Evolutionary conservation across 2,329 filamentous ascomycete genomes (phyloP), one percentile per base, ranked within the genome.

Genomic region (Fusarium brachygibbosum): DNA sequence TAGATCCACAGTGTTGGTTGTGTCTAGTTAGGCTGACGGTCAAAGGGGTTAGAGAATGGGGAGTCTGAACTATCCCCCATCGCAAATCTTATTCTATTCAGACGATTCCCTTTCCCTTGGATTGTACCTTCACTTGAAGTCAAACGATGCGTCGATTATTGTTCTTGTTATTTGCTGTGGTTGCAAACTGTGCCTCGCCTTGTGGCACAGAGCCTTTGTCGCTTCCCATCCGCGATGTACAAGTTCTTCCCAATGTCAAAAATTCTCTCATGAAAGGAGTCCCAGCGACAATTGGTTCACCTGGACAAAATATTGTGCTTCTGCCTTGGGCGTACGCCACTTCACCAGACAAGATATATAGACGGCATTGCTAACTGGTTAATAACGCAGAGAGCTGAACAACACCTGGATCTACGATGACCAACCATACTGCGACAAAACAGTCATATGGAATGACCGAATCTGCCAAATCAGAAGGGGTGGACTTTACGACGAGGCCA

Each of bases 351-450:
- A 9, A 12, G 23, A 11, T n/a, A 11, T 0, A 2, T 25, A 3
- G 19, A 17, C 5, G 17, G 6, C 6, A 1, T 31, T 21, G 31
- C 32, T 55, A 5, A 56, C n/a, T 13, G 41, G 23, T 5, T 6
- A 25, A 28, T 11, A 7, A 6, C 12, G 0, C 13, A 79, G 76
- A 12, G 76, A 79, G 29, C 65, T 79, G 17, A 79, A 78, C 40
- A 79, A 78, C 28, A 79, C 76, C 2, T 78, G 70, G 66, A 71
- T 78, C 21, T 78, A 78, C 65, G 75, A 77, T 59, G 49, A 74
- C 8, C 62, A 77, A 23, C 54, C 69, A 13, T 73, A 69, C 55
- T 79, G 76, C 58, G 73, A 78, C 58, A 49, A 70, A 4, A 68
- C 65, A 1, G 64, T 76, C 35, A 75, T 79, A 42, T 78, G 68